Evolutionary conservation across 495 filamentous ascomycete species (phyloP).

Genomic region (Tuber magnatum): DNA sequence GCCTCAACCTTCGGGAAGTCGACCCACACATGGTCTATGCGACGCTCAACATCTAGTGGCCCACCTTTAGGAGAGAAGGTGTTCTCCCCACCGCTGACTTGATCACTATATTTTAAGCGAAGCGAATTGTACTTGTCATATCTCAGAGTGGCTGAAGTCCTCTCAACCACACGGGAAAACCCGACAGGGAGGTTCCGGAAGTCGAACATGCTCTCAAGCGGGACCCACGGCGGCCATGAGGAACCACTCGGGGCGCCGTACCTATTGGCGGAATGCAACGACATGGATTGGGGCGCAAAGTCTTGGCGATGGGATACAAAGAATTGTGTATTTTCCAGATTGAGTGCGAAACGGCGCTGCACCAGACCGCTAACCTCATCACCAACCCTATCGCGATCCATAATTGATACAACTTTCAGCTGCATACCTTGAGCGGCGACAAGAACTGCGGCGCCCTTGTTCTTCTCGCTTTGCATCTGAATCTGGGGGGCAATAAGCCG

Average conservation of each 20-base stretch:
- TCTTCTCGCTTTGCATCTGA: constrained; percentile 96
- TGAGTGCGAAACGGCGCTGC: constrained; percentile 83
- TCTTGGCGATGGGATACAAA: constrained; percentile 91
- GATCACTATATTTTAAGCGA: constrained; percentile 93
- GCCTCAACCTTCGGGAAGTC: constrained; percentile 89
- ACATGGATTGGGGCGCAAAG: constrained; percentile 68
- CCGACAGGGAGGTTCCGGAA: constrained; percentile 87
- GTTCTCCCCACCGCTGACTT: constrained; percentile 56
- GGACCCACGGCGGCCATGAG: constrained; percentile 95
- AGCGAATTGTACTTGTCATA: constrained; percentile 98
- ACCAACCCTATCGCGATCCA: constrained; percentile 86
- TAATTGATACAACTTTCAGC: constrained; percentile 90
- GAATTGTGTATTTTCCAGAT: constrained; percentile 94
- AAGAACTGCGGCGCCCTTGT: constrained; percentile 82
- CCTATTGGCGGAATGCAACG: constrained; percentile 86
- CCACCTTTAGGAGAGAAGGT: constrained; percentile 46
- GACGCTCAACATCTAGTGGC: constrained; percentile 58
- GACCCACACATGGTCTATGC: constrained; percentile 92
- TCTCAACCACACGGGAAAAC: constrained; percentile 88
- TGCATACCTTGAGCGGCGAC: constrained; percentile 95
- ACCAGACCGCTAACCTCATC: constrained; percentile 93
- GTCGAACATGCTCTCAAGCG: constrained; percentile 96
- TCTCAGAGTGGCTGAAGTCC: constrained; percentile 83
- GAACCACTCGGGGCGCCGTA: constrained; percentile 81
- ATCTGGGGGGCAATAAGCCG: constrained; percentile 95